A percentile compares a stretch with the other conserved stretches of the same genome.
Conservation (phyloP, 2,329 filamentous ascomycete genomes). For the Penicillium carneum region DNA sequence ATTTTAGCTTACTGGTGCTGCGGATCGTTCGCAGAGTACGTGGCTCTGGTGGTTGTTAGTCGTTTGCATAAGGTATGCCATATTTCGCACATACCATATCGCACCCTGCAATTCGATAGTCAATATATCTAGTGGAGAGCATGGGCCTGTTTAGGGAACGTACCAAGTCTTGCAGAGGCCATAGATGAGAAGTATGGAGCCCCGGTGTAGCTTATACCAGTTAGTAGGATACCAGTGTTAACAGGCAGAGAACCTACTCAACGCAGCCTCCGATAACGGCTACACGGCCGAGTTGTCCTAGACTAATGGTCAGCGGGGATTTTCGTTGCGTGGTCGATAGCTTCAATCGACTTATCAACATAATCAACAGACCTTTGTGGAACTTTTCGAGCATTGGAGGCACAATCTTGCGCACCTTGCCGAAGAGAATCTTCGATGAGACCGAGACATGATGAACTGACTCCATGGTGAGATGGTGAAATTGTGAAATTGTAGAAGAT, state of each 20-base stretch:
- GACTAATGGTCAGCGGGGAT: slow-evolving; percentile 10
- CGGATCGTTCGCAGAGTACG: slow-evolving; percentile 91
- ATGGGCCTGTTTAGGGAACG: slow-evolving; percentile 15
- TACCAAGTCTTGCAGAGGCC: slow-evolving; percentile 86
- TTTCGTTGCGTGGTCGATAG: neutral
- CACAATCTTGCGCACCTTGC: slow-evolving; percentile 85
- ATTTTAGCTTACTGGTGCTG: slow-evolving; percentile 61
- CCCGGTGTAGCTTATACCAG: slow-evolving; percentile 74
- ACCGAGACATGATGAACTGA: slow-evolving; percentile 62
- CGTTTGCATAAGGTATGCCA: neutral
- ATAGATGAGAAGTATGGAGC: slow-evolving; percentile 98
- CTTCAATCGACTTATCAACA: neutral
- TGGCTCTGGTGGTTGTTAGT: slow-evolving; percentile 63
- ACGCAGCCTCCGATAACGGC: slow-evolving; percentile 93
- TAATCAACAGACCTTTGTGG: slow-evolving; percentile 76
- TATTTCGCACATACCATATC: slow-evolving; percentile 73
- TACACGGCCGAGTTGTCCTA: slow-evolving; percentile 89
- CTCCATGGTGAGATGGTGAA: slow-evolving; percentile 37
- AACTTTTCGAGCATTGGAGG: slow-evolving; percentile 95
- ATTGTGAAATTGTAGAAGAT: neutral
- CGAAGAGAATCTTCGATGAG: slow-evolving; percentile 75
- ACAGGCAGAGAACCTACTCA: slow-evolving; percentile 59
- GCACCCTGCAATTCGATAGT: slow-evolving; percentile 55
- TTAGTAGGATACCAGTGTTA: slow-evolving; percentile 18
- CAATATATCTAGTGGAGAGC: neutral